Evolutionary conservation across 2,329 filamentous ascomycete species (phyloP), one percentile per base, ranked within the genome.

Genomic region (Neophaeococcomyces aloes): DNA sequence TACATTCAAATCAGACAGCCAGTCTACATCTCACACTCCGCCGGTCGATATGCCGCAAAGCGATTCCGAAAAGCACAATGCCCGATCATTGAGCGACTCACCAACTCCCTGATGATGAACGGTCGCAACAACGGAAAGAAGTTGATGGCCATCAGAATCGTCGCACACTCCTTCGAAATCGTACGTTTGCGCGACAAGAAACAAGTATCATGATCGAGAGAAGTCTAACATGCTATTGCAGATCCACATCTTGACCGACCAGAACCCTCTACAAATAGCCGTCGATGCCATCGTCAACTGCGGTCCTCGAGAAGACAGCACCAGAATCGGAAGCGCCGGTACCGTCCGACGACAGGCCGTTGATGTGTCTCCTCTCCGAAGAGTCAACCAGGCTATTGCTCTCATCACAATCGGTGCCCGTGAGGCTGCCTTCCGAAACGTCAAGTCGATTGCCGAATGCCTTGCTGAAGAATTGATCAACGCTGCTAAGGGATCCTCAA

Each of bases 121-220:
- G 91, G 91, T 74, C 91, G 91, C 75, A 98, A 98, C 86, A 98
- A 95, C 85, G 91, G 91, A 74, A 98, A 98, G 85, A 98, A 98
- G 86, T 82, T 96, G 68, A 95, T 94, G 88, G 93, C 91, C 67
- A 89, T 96, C 71, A 87, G 91, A 74, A 98, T 98, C 61, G 88
- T 98, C 64, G 88, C 88, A 61, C 91, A 98, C 79, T 74, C 89
- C 63, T 98, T 98, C 74, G 93, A 98, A 79, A 98, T 98, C 70
- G 89, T 95, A 83, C 71, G 86, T 83, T 55, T 39, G 42, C 21
- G 7, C 30, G 8, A 15, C 25, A 38, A 42, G 14, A 38, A n/a
- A 14, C 11, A 27, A 42, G n/a, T 14, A 23, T 23, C 36, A 11
- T 32, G 25, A 25, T 37, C 27, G 27, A 15, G 21, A 13, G 29